phyloP scores from a whole-genome alignment of 1,284 basidiomycete genomes.

The Tilletia caries region DNA sequence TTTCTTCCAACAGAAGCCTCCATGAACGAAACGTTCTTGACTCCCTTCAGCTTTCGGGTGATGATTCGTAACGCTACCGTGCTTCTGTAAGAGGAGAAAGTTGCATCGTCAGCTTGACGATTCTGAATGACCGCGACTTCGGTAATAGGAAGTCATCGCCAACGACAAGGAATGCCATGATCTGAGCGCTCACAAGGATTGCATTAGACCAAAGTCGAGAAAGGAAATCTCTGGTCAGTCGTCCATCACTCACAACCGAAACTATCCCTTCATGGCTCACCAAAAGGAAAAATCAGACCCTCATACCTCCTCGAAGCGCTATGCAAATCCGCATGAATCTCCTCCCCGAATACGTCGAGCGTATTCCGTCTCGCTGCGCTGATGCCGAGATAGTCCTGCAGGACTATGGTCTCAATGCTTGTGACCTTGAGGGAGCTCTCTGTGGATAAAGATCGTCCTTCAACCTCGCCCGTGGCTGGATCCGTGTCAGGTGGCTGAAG shows the following conservation, averaged over 20 bases:
- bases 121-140: conserved; percentile 1
- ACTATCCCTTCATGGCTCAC: background rate
- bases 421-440: background rate
- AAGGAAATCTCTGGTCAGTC: no score
- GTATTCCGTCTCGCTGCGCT: conserved; percentile 14
- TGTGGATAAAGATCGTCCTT: background rate
- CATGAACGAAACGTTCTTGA: conserved; percentile 13
- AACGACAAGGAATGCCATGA: conserved; percentile 11
- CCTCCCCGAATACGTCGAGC: conserved; percentile 20
- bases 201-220: no score
- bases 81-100: conserved; percentile 8
- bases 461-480: background rate
- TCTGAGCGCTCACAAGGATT: no score
- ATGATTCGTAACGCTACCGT: background rate
- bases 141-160: conserved; percentile 18
- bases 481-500: background rate
- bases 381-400: conserved; percentile 15
- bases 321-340: conserved; percentile 17
- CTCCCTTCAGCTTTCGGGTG: conserved; percentile 8
- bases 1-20: conserved; percentile 8
- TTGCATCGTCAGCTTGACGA: conserved; percentile 18
- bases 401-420: conserved; percentile 16
- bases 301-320: conserved; percentile 9
- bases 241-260: no score
- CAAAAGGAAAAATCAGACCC: conserved; percentile 18